Base-by-base conservation (phyloP, 192 early-diverging fungal genomes). In the Oehlia diaphana region DNA sequence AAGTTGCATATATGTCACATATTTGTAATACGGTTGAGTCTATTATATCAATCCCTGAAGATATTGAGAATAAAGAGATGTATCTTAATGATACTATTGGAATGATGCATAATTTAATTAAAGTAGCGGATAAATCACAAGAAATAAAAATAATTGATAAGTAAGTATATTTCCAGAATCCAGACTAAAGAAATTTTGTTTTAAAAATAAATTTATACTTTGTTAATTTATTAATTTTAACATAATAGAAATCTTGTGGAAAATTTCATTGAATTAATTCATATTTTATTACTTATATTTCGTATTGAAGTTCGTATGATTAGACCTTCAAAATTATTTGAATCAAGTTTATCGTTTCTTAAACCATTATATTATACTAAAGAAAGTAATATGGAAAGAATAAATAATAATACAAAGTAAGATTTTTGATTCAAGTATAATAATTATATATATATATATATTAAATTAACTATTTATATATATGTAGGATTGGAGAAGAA, bases 271-370 rank as follows among this genome's bases (percentile, higher is more conserved):
- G 28, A 28, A 31, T 65, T 65, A 31, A 65, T 65, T 28, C n/a
- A 65, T 14, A 4, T 65, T 4, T 28, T 65, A 65, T 65, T 31
- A 65, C 64, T 65, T 31, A 13, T 65, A 23, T 65, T 65, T 65
- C n/a, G n/a, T 9, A 65, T 65, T 31, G 64, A 65, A 65, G 28
- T 65, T 65, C n/a, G 28, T 65, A 28, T 65, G 64, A 65, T 65
- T 31, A 23, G 28, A 65, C 64, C 64, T 65, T 65, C 64, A 65
- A 65, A 65, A 65, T 65, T 65, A 65, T 65, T 65, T 65, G 12
- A 65, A 28, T 28, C n/a, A 65, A 31, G 12, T 65, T 65, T 65
- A 12, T 28, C 64, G 1, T 28, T 65, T 65, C 31, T 31, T 28
- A 65, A 65, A 28, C 23, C 64, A 65, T 65, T 31, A 13, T 28